phyloP scores from a whole-genome alignment of 1,139 yeast species.

The Debaryomycetaceae sp. region DNA sequence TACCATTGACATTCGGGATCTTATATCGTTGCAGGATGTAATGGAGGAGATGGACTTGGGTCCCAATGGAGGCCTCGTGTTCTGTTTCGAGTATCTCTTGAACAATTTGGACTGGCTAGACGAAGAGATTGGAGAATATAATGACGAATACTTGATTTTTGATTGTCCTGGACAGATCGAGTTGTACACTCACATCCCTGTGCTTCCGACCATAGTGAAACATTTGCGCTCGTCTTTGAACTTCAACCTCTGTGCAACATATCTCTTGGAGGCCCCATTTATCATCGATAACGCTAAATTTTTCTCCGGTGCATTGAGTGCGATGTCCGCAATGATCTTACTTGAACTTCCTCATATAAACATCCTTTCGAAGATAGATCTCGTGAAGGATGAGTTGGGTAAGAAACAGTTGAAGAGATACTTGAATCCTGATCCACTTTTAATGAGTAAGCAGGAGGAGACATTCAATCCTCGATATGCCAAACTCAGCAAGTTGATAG shows the following conservation, averaged over 20 bases:
- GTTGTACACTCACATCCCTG: slow-evolving; percentile 91
- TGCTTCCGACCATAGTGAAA: slow-evolving; percentile 79
- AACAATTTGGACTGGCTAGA: slow-evolving; percentile 95
- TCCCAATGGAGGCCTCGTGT: slow-evolving; percentile 91
- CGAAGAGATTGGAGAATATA: slow-evolving; percentile 89
- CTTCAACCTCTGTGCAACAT: slow-evolving; percentile 88
- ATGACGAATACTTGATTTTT: slow-evolving; percentile 88
- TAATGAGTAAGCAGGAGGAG: slow-evolving; percentile 35
- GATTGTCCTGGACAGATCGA: slow-evolving; percentile 99
- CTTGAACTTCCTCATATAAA: slow-evolving; percentile 93
- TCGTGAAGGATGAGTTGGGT: slow-evolving; percentile 71
- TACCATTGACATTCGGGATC: slow-evolving; percentile 87
- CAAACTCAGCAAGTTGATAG: slow-evolving; percentile 74
- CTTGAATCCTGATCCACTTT: slow-evolving; percentile 86
- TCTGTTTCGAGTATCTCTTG: slow-evolving; percentile 86
- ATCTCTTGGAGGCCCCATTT: slow-evolving; percentile 90
- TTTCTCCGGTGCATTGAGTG: slow-evolving; percentile 92
- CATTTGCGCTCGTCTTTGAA: slow-evolving; percentile 77
- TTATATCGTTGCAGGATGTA: slow-evolving; percentile 90
- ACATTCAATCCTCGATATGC: slow-evolving; percentile 70
- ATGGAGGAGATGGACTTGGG: slow-evolving; percentile 94
- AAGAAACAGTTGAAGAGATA: slow-evolving; percentile 76
- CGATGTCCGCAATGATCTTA: slow-evolving; percentile 97
- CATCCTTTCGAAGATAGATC: slow-evolving; percentile 79
- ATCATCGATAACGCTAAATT: slow-evolving; percentile 86